Conservation (phyloP, 2,329 filamentous ascomycete species). For the Aphanoascus verrucosus region DNA sequence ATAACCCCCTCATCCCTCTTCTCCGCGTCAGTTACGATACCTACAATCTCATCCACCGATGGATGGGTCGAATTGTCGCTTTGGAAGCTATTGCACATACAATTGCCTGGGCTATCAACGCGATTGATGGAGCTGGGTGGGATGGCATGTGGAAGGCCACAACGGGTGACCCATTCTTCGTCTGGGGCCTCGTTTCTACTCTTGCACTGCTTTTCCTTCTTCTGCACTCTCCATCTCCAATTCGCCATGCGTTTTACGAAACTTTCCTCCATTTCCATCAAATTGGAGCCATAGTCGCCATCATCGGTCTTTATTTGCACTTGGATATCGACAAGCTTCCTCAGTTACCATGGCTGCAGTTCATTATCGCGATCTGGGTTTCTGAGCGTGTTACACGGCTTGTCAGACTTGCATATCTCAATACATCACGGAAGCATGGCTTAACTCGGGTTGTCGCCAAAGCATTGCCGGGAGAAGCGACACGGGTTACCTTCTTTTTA, state of each 20-base stretch:
- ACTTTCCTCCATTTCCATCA: slow-evolving; percentile 41
- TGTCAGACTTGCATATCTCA: slow-evolving; percentile 43
- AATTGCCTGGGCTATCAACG: slow-evolving; percentile 66
- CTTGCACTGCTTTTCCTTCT: slow-evolving; percentile 32
- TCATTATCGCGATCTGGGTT: slow-evolving; percentile 32
- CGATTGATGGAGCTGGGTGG: slow-evolving; percentile 55
- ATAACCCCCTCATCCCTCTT: slow-evolving; percentile 77
- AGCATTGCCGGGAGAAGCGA: slow-evolving; percentile 50
- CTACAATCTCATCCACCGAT: slow-evolving; percentile 82
- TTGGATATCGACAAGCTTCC: slow-evolving; percentile 33
- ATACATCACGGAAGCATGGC: slow-evolving; percentile 40
- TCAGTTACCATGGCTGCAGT: slow-evolving; percentile 31
- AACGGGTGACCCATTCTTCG: slow-evolving; percentile 32
- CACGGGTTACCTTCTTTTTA: slow-evolving; percentile 50
- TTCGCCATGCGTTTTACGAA: slow-evolving; percentile 40
- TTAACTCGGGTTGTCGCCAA: slow-evolving; percentile 46
- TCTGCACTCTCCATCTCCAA: slow-evolving; percentile 36
- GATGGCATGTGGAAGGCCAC: slow-evolving; percentile 34
- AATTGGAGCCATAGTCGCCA: slow-evolving; percentile 33
- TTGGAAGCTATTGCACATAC: slow-evolving; percentile 62
- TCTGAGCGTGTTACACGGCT: slow-evolving; percentile 39
- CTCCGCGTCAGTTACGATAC: slow-evolving; percentile 89
- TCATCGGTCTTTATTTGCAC: slow-evolving; percentile 38
- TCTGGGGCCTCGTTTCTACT: slow-evolving; percentile 38
- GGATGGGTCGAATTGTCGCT: slow-evolving; percentile 68